phyloP scores from a whole-genome alignment of 208 protist species.

The Wallacemonas sp. region DNA sequence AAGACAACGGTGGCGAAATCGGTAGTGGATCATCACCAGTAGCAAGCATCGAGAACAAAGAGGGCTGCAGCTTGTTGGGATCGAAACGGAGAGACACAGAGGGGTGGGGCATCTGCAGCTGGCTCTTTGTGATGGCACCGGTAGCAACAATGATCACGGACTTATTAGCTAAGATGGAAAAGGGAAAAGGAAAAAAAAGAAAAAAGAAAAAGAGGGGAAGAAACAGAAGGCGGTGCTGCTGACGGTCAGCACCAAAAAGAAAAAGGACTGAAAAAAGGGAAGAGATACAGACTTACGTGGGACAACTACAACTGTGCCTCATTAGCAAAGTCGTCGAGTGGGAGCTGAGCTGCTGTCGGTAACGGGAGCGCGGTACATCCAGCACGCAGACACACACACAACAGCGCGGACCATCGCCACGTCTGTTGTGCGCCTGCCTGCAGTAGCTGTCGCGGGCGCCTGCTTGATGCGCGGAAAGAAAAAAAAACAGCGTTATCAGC shows the following conservation, averaged over 20 bases:
- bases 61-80: background rate
- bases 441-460: no score
- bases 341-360: no score
- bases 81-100: background rate
- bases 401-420: background rate
- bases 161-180: background rate
- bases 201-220: conserved; percentile 18
- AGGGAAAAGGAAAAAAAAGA: conserved; percentile 2
- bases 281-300: conserved; percentile 23
- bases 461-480: no score
- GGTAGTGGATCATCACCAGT: background rate
- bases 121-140: background rate
- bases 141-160: conserved; percentile 17
- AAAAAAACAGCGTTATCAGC: no score
- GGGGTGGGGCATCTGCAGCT: conserved; percentile 8
- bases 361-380: background rate
- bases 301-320: conserved; percentile 63
- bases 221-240: background rate
- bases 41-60: background rate
- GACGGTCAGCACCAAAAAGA: background rate
- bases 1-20: conserved; percentile 3
- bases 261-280: background rate
- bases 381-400: conserved; percentile 38
- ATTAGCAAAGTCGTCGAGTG: conserved; percentile 24
- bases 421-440: background rate